Evolutionary conservation across 108 stramenopile genomes (phyloP).

Genomic region (Nannochloropsis oceanica): DNA sequence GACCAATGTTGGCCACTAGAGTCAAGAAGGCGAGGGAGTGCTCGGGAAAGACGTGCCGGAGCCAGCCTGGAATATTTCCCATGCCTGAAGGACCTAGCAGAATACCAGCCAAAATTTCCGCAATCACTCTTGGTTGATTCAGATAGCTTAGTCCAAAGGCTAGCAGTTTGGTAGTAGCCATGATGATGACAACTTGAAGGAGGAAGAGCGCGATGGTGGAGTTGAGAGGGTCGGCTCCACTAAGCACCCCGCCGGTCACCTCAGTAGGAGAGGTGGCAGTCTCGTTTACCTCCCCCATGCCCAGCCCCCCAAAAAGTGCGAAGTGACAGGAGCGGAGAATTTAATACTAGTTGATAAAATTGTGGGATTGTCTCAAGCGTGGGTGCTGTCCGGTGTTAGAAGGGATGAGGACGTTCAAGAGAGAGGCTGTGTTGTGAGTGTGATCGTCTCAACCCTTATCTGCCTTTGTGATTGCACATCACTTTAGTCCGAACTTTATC

Average conservation of each 20-base stretch:
- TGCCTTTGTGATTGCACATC: too few relatives aligned
- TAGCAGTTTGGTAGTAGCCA: not conserved
- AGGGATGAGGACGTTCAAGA: too few relatives aligned
- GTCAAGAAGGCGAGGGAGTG: slow-evolving; percentile 1
- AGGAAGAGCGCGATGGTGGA: not conserved
- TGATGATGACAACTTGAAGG: slow-evolving; percentile 8
- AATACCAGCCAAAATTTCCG: slow-evolving; percentile 17
- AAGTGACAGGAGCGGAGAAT: too few relatives aligned
- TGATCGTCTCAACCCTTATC: too few relatives aligned
- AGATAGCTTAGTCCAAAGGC: not conserved
- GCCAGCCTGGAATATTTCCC: not conserved
- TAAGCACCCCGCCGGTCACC: not conserved
- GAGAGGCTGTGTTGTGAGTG: too few relatives aligned
- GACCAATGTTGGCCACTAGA: slow-evolving; percentile 12
- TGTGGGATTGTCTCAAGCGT: too few relatives aligned
- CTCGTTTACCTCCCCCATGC: too few relatives aligned
- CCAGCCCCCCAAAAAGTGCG: too few relatives aligned
- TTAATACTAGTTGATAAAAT: too few relatives aligned
- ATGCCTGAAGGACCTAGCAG: slow-evolving; percentile 13
- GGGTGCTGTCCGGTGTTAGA: too few relatives aligned
- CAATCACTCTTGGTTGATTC: slow-evolving; percentile 4
- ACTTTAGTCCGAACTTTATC: too few relatives aligned
- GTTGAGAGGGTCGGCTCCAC: not conserved
- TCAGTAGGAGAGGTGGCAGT: not conserved
- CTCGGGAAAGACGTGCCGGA: not conserved